Conservation (phyloP, 2,329 filamentous ascomycete genomes). For the Aspergillus floridensis region DNA sequence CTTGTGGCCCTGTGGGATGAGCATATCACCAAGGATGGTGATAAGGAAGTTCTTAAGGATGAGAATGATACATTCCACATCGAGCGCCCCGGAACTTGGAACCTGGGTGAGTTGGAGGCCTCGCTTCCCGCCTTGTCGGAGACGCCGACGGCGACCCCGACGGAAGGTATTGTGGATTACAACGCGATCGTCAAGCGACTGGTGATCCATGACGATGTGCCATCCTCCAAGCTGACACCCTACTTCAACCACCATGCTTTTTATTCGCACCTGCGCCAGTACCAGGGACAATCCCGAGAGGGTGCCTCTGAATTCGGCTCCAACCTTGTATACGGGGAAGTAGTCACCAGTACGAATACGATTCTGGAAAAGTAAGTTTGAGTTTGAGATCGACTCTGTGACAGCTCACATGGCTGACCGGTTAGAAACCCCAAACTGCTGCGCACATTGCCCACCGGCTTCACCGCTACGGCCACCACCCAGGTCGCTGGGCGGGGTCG, state of each 20-base stretch:
- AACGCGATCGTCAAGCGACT: slow-evolving; percentile 70
- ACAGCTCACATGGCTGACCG: neutral
- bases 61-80: slow-evolving; percentile 82
- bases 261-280: slow-evolving; percentile 68
- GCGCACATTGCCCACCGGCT: slow-evolving; percentile 74
- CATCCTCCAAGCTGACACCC: slow-evolving; percentile 70
- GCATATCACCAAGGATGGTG: slow-evolving; percentile 64
- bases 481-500: slow-evolving; percentile 86
- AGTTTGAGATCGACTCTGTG: neutral
- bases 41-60: slow-evolving; percentile 70
- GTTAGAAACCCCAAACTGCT: slow-evolving; percentile 75
- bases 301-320: slow-evolving; percentile 68
- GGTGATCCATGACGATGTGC: slow-evolving; percentile 69
- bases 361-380: slow-evolving; percentile 74
- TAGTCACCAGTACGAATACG: slow-evolving; percentile 91
- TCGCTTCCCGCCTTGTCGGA: slow-evolving; percentile 40
- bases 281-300: slow-evolving; percentile 58
- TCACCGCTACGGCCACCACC: slow-evolving; percentile 80
- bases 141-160: slow-evolving; percentile 36
- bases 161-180: slow-evolving; percentile 70
- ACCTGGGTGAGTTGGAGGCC: slow-evolving; percentile 54
- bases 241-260: slow-evolving; percentile 82
- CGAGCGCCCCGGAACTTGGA: slow-evolving; percentile 64
- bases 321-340: slow-evolving; percentile 80
- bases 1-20: slow-evolving; percentile 63